phyloP scores from a whole-genome alignment of 2,329 filamentous ascomycete species.

The Epichloe brachyelytri region DNA sequence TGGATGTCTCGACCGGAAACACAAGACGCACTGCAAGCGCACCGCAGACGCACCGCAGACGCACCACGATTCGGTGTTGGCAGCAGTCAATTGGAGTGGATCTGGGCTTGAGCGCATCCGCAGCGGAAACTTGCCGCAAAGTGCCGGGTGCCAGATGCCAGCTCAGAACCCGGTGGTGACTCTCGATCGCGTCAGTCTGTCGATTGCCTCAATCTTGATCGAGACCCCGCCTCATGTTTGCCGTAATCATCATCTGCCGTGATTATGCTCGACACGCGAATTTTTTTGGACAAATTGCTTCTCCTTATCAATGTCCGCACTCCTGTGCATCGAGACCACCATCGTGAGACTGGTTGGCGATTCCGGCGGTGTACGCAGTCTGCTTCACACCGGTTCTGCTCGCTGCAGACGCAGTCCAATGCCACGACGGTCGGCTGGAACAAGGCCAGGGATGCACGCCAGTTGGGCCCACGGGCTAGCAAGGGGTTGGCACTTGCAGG shows the following conservation, averaged over 20 bases:
- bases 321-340: neutral
- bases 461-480: slow-evolving; percentile 6
- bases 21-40: neutral
- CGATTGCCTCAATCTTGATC: neutral
- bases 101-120: neutral
- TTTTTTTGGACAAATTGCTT: too few relatives aligned
- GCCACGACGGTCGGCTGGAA: slow-evolving; percentile 25
- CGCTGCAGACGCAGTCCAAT: slow-evolving; percentile 7
- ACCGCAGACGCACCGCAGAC: neutral
- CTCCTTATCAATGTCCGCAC: too few relatives aligned
- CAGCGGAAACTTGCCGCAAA: neutral
- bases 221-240: too few relatives aligned
- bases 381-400: neutral
- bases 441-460: slow-evolving; percentile 15
- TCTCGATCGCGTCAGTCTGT: neutral
- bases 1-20: neutral
- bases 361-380: neutral
- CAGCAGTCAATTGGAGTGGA: neutral
- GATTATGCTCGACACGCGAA: too few relatives aligned
- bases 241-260: too few relatives aligned
- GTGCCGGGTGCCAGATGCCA: neutral
- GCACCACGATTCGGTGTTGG: neutral
- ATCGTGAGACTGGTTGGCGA: neutral
- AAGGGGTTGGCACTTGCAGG: slow-evolving; percentile 17
- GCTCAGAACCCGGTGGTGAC: neutral